Conservation (phyloP, 2,329 filamentous ascomycete species). For the Podosphaera fusca region DNA sequence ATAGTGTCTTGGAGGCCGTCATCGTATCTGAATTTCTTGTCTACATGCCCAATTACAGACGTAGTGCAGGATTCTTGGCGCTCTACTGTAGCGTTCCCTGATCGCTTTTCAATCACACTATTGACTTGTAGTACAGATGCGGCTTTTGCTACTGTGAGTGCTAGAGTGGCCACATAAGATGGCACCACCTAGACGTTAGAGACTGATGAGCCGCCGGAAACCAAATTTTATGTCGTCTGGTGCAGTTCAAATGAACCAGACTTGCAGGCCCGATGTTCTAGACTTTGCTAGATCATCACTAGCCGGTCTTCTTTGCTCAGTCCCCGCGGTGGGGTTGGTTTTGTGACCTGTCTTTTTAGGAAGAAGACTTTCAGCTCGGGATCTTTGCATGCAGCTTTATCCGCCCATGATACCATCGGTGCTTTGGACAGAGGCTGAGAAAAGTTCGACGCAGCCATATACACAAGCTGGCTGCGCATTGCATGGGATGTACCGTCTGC, state of each 20-base stretch:
- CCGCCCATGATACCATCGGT: background rate
- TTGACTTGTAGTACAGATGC: background rate
- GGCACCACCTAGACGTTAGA: background rate
- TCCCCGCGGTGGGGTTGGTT: background rate
- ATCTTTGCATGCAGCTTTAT: background rate
- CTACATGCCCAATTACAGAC: background rate
- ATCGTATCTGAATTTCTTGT: no score
- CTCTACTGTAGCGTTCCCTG: background rate
- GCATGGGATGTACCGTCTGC: background rate
- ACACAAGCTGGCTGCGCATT: background rate
- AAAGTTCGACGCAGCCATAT: background rate
- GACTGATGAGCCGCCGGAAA: background rate
- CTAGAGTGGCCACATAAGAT: background rate
- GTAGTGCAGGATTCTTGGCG: background rate
- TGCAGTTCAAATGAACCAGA: background rate
- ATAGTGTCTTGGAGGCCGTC: no score
- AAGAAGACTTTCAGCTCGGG: background rate
- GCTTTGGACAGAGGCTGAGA: background rate
- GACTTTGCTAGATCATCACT: background rate
- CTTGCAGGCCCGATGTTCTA: background rate
- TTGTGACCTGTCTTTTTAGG: background rate
- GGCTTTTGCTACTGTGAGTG: background rate
- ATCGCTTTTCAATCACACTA: background rate
- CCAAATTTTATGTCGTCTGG: background rate
- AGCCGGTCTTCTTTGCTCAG: background rate